Percentiles rank a stretch among this genome's conserved stretches.
Conservation (phyloP, 2,329 filamentous ascomycete genomes). For the Ascochyta viciae-villosae region DNA sequence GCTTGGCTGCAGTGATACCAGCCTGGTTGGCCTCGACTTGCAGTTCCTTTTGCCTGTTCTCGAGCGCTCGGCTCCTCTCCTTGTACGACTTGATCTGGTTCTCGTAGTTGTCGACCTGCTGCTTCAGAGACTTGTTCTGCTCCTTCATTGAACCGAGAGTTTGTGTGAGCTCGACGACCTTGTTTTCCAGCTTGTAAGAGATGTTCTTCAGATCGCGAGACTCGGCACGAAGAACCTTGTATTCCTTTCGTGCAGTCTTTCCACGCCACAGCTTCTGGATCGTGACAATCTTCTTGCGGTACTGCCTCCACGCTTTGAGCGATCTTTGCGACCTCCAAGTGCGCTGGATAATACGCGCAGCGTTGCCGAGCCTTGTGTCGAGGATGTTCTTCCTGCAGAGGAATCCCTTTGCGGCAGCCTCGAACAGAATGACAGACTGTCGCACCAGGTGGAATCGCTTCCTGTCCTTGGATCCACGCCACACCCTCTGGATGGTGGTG, state of each 20-base stretch:
- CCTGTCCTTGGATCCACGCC: constrained; percentile 90
- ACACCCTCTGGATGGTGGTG: constrained; percentile 92
- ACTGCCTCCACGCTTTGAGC: constrained; percentile 81
- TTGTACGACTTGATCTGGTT: constrained; percentile 96
- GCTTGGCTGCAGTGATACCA: constrained; percentile 88
- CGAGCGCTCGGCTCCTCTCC: constrained; percentile 86
- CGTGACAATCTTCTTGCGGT: constrained; percentile 86
- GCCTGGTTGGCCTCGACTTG: constrained; percentile 98
- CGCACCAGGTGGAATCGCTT: constrained; percentile 80
- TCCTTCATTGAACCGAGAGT: constrained; percentile 89
- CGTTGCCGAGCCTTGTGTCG: constrained; percentile 92
- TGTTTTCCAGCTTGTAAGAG: constrained; percentile 99
- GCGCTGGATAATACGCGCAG: constrained; percentile 87
- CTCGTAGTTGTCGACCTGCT: constrained; percentile 95
- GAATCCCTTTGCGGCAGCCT: constrained; percentile 91
- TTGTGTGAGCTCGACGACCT: constrained; percentile 97
- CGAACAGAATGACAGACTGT: constrained; percentile 83
- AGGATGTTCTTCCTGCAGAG: constrained; percentile 89
- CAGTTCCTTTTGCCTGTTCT: constrained; percentile 89
- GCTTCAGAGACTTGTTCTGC: constrained; percentile 88
- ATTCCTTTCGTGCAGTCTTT: constrained; percentile 77
- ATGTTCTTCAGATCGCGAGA: constrained; percentile 99
- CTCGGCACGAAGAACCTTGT: constrained; percentile 92
- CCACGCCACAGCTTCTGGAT: constrained; percentile 95
- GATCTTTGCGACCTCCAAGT: constrained; percentile 84